Evolutionary conservation across 805 yeast species (phyloP), one percentile per base, ranked within the genome.

Genomic region (Ogataea methanolica): DNA sequence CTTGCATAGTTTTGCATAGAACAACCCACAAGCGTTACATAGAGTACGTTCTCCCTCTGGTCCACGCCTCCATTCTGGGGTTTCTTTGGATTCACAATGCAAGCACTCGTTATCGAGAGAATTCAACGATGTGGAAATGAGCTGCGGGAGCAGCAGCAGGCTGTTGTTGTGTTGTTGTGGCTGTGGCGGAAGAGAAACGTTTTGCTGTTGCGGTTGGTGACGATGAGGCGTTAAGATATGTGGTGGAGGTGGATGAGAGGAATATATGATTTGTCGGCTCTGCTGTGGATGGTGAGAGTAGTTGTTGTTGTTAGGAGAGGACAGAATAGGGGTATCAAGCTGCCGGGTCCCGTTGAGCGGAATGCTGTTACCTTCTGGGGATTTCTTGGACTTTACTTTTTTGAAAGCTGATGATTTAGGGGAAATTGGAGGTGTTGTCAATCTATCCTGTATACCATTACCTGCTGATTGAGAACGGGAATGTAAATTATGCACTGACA

Each of bases 61-160:
- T 0, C 94, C 94, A 41, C 84, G 74, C 46, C 95, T 69, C 95
- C 96, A 87, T 63, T 87, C 94, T 0, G 94, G 94, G 0, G 95
- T 85, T 41, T 77, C 79, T 7, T 60, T 65, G 5, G 75, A 70
- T n/a, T 72, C 74, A 57, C 87, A 82, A 49, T 65, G 68, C 19
- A 54, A 43, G 49, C 66, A 62, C 36, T 51, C 56, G 36, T 49
- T 55, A 17, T 54, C 53, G n/a, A 35, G 38, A 19, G 33, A 36
- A 19, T 29, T 17, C 7, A 52, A 6, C 12, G 45, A 22, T 5
- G 44, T 17, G 5, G 45, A 29, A 9, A 26, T 31, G 17, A 17
- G 40, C n/a, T 36, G 47, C 9, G 43, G 39, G 8, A 33, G 37
- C 4, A 40, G 43, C n/a, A 31, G 44, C 12, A 22, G 33, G 17